These are phyloP conservation scores for Clavispora phyllophila DNA, from an alignment of 805 yeast species.

Conservation along the genomic window DNA sequence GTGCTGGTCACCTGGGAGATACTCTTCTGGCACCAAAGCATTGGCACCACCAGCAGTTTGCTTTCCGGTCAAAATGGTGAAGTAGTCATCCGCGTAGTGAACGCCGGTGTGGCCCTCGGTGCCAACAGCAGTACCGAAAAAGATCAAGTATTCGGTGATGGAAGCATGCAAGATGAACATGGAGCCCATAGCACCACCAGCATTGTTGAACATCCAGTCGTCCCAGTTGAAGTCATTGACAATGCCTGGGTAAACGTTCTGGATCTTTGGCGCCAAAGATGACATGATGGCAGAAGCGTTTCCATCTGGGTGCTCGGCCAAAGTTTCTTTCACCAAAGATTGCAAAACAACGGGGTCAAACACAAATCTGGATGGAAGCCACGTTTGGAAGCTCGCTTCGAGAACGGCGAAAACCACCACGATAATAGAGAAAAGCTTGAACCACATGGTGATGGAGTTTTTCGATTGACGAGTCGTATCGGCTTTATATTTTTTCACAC, in stretches of 20 bases:
- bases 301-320: constrained; percentile 49
- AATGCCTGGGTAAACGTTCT: constrained; percentile 61
- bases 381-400: constrained; percentile 44
- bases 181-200: constrained; percentile 98
- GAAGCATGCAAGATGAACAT: constrained; percentile 96
- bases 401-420: constrained; percentile 27
- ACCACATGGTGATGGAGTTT: constrained; percentile 7
- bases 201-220: constrained; percentile 95
- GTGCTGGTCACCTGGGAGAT: constrained; percentile 82
- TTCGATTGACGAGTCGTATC: background rate
- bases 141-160: constrained; percentile 82
- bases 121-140: constrained; percentile 91
- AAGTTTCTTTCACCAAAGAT: constrained; percentile 49
- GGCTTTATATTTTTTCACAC: background rate
- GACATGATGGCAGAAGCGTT: constrained; percentile 59
- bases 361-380: constrained; percentile 67
- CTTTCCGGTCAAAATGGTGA: constrained; percentile 79
- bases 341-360: constrained; percentile 67
- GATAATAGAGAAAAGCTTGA: constrained; percentile 15
- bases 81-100: constrained; percentile 96
- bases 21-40: constrained; percentile 62
- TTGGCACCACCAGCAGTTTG: constrained; percentile 70
- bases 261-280: constrained; percentile 46
- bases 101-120: constrained; percentile 96
- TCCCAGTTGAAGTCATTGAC: constrained; percentile 68